Percentiles rank a stretch among this genome's conserved stretches.
Evolutionary conservation across 2,329 filamentous ascomycete species (phyloP).

Genomic region (Bipolaris bicolor): DNA sequence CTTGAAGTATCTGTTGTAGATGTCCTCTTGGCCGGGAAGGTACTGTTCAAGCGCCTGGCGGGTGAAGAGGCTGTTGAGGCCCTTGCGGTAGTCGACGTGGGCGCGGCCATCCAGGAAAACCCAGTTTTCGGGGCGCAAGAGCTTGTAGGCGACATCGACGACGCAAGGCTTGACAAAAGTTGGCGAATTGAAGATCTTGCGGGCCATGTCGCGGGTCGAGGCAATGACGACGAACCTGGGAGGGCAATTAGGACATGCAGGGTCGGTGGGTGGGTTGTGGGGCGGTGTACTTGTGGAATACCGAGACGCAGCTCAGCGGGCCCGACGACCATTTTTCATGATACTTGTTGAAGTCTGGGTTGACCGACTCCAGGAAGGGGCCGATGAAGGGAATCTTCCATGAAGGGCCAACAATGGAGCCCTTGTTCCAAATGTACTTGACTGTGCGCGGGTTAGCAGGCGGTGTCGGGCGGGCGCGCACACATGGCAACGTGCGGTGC

Average conservation of each 20-base stretch:
- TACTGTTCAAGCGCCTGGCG: slow-evolving; percentile 86
- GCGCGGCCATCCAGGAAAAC: slow-evolving; percentile 95
- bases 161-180: slow-evolving; percentile 93
- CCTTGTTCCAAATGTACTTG: slow-evolving; percentile 56
- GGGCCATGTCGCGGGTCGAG: slow-evolving; percentile 90
- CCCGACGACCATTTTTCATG: slow-evolving; percentile 91
- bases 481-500: background rate
- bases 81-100: slow-evolving; percentile 97
- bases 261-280: background rate
- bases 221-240: slow-evolving; percentile 93
- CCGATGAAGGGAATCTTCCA: slow-evolving; percentile 68
- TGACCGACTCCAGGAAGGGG: slow-evolving; percentile 90
- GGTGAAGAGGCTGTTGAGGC: slow-evolving; percentile 92
- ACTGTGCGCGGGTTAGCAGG: slow-evolving; percentile 55
- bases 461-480: slow-evolving; percentile 6
- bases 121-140: slow-evolving; percentile 91
- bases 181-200: slow-evolving; percentile 96
- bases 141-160: slow-evolving; percentile 91
- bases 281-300: slow-evolving; percentile 88
- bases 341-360: slow-evolving; percentile 92
- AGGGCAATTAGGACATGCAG: slow-evolving; percentile 23
- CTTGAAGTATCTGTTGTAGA: slow-evolving; percentile 86
- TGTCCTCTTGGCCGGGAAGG: slow-evolving; percentile 88
- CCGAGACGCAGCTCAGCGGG: slow-evolving; percentile 92
- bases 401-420: slow-evolving; percentile 54